Evolutionary conservation across 176 grass and related monocot genomes (phyloP).

Genomic region (Aechmea fasciata): DNA sequence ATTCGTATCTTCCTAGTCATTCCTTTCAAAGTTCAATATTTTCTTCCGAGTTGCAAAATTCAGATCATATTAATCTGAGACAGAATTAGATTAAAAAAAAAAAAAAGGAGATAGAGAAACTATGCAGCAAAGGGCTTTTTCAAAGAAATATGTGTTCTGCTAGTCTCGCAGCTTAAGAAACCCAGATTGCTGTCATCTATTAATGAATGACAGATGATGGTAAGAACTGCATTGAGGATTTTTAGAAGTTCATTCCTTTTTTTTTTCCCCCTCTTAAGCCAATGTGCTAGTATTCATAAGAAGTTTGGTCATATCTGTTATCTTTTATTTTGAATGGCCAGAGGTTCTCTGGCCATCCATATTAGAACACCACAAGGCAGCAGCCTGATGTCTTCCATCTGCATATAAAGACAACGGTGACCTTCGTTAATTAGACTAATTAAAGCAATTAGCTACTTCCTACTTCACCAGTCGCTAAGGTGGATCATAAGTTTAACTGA

Average conservation of each 20-base stretch:
- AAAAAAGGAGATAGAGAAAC: neutral
- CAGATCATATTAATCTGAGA: neutral
- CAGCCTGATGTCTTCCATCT: neutral
- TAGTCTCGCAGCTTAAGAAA: too few species aligned
- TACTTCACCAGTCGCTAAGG: neutral
- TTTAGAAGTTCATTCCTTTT: neutral
- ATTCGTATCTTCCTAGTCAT: too few species aligned
- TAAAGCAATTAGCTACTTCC: neutral
- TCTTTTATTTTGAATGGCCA: neutral
- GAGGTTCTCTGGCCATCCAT: neutral
- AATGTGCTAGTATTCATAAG: neutral
- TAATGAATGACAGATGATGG: neutral
- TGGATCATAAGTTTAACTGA: too few species aligned
- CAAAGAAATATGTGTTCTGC: neutral
- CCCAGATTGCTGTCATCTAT: neutral
- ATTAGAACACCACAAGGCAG: neutral
- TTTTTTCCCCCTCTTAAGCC: neutral
- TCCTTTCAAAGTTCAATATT: neutral
- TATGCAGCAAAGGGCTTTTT: neutral
- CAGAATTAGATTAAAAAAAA: neutral
- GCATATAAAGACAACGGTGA: neutral
- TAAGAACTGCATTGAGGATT: neutral
- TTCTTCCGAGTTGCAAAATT: neutral
- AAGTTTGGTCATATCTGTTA: neutral
- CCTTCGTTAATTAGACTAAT: neutral